Base-by-base conservation (phyloP, 192 early-diverging fungal species). In the Coemansia aciculifera region DNA sequence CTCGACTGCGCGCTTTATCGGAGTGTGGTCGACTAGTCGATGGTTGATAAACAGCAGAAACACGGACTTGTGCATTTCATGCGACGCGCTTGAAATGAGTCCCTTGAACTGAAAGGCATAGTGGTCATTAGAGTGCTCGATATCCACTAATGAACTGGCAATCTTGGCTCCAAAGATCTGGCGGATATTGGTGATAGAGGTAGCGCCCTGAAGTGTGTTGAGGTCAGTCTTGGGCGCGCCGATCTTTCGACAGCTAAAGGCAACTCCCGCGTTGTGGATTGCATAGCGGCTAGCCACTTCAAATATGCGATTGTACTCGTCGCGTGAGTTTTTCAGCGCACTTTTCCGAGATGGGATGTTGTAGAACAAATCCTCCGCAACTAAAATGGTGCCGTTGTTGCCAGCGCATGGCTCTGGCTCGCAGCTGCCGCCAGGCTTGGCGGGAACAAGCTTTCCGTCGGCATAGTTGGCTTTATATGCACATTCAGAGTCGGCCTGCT, bases 31-130 rank as follows among this genome's bases (percentile, higher is more conserved):
- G 3, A 99, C 96, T 2, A 84, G 67, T 2, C 75, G 61, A 44
- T 87, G 87, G 81, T 99, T 99, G 69, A 99, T 99, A 69, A 99
- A 99, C 5, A 99, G 75, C 0, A 99, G 68, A 66, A 99, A 91
- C 9, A 79, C 85, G 69, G 91, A 87, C 73, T 94, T 94, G 64
- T 93, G 93, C 69, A 90, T 89, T 62, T 86, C 91, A 74, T 91
- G 96, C 60, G 96, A 92, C 15, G 95, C 90, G 65, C 95, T 95
- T 7, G 95, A 92, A 0, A 98, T 86, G 65, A 87, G 86, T n/a
- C 92, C 95, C n/a, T 85, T 86, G 57, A 90, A 77, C 46, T 84
- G 84, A 24, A 89, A 86, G 6, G 89, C 87, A 12, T 86, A 77
- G 7, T 79, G 61, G 4, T 72, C 75, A 21, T 85, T 80, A 13